Base-by-base conservation (phyloP, 2,329 filamentous ascomycete genomes). In the Nigrospora osmanthi region DNA sequence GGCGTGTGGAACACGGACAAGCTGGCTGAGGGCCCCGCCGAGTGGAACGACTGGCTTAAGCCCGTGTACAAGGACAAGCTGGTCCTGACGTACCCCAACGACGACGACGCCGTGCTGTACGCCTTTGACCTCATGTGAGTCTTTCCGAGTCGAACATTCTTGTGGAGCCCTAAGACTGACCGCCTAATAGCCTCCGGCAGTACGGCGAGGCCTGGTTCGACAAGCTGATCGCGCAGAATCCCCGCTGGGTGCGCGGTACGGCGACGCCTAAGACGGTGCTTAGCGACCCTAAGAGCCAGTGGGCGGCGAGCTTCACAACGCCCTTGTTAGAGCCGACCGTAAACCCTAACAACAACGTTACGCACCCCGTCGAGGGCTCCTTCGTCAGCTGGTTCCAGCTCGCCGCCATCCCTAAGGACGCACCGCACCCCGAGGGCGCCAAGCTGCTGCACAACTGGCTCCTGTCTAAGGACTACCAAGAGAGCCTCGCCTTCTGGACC, bases 61-160 rank as follows among this genome's bases (percentile, higher is more conserved):
- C 73, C 75, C 0, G 67, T 72, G 46, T 75, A 69, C 58, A 78
- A 78, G 58, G 59, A 71, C 47, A 77, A 73, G 55, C 59, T 79
- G 4, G 70, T 71, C 2, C 54, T 79, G 11, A 77, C 74, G 0
- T 78, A 78, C 45, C 76, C 76, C 11, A 76, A 78, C 47, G 76
- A 79, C 35, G 76, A 80, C 35, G 76, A 80, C 44, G 75, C 76
- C 0, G 68, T 79, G 3, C 59, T 75, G 1, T 78, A 64, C 36
- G 68, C 69, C 3, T 76, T 73, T 35, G 62, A 75, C 35, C 58
- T 74, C 1, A 67, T 78, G 67, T 70, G n/a, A n/a, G n/a, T n/a
- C n/a, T n/a, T n/a, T n/a, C n/a, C n/a, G n/a, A n/a, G n/a, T n/a
- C n/a, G n/a, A n/a, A n/a, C n/a, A n/a, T n/a, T n/a, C n/a, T n/a